Base-by-base conservation (phyloP, 2,329 filamentous ascomycete genomes). In the Biscogniauxia marginata region DNA sequence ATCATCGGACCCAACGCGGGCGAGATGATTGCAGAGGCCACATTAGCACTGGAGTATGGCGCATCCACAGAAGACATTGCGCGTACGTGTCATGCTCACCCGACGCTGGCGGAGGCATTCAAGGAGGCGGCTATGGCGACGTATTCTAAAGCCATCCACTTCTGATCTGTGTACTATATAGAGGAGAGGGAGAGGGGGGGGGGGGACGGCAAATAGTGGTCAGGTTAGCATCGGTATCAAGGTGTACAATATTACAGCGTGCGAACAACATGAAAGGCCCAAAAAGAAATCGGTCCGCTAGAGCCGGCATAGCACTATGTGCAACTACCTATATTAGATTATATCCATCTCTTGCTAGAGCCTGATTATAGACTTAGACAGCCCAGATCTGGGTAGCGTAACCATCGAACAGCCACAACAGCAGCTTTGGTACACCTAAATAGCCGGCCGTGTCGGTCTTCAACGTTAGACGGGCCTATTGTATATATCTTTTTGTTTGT, bases 91-190 rank as follows among this genome's bases (percentile, higher is more conserved):
- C 95, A 99, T 78, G 95, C 95, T 54, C 95, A 99, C 79, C 95
- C 95, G 55, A 97, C 93, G 51, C 83, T 99, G 58, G 87, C 93
- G 21, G 95, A 99, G 81, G 95, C 95, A 46, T 98, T 99, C 85
- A 99, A 99, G 84, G 95, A 99, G 85, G 95, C 95, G 70, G 95
- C 95, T 67, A 98, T 99, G 95, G 90, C 91, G 61, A 97, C 93
- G 50, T 92, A 96, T 80, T 85, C 87, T 70, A 95, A 96, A 82
- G 88, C 95, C 65, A 96, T 99, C 74, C 95, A 99, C 81, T 96
- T 89, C 78, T 99, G 90, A 77, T 60, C 25, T 56, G 52, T 69
- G 66, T 65, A 67, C 30, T 61, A 65, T 66, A 68, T 63, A 67
- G 56, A 65, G 45, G 43, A 52, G 60, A 52, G 53, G 56, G n/a